phyloP scores from a whole-genome alignment of 2,329 filamentous ascomycete genomes.

The Aschersonia sp. region DNA sequence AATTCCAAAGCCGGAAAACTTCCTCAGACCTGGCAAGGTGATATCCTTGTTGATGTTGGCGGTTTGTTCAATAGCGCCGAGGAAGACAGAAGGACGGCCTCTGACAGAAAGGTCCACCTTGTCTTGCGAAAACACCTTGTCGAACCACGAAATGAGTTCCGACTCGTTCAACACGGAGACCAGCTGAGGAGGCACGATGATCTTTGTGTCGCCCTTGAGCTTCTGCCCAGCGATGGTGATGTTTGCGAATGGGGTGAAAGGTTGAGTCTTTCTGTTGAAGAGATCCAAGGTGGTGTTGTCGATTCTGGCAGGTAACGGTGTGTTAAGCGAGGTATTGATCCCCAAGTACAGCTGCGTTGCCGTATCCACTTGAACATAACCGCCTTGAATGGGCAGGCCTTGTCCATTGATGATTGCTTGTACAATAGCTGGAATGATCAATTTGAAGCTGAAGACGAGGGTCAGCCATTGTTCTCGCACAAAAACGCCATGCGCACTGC shows the following conservation, averaged over 20 bases:
- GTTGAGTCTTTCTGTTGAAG: conserved; percentile 21
- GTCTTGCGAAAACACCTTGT: conserved; percentile 22
- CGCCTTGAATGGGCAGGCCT: conserved; percentile 21
- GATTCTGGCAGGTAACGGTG: conserved; percentile 20
- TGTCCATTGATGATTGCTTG: conserved; percentile 27
- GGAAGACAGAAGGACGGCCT: conserved; percentile 20
- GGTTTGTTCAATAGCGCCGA: conserved; percentile 23
- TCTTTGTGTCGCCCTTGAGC: conserved; percentile 19
- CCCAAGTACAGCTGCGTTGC: conserved; percentile 19
- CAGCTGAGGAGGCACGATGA: conserved; percentile 19
- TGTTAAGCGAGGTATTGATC: conserved; percentile 20
- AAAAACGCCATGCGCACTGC: not conserved
- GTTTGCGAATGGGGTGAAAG: conserved; percentile 9
- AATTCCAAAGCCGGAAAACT: conserved; percentile 23
- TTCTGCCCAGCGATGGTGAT: conserved; percentile 7
- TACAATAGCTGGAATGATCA: conserved; percentile 30
- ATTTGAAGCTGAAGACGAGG: conserved; percentile 21
- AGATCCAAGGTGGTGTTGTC: conserved; percentile 23
- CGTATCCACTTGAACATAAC: conserved; percentile 18
- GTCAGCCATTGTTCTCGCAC: not conserved
- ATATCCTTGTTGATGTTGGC: conserved; percentile 26
- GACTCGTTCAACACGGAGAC: conserved; percentile 21
- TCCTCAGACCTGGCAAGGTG: conserved; percentile 22
- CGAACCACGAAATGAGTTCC: conserved; percentile 24
- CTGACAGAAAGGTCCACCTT: conserved; percentile 20